Conservation (phyloP, 805 yeast genomes). For the Saturnispora sekii region DNA sequence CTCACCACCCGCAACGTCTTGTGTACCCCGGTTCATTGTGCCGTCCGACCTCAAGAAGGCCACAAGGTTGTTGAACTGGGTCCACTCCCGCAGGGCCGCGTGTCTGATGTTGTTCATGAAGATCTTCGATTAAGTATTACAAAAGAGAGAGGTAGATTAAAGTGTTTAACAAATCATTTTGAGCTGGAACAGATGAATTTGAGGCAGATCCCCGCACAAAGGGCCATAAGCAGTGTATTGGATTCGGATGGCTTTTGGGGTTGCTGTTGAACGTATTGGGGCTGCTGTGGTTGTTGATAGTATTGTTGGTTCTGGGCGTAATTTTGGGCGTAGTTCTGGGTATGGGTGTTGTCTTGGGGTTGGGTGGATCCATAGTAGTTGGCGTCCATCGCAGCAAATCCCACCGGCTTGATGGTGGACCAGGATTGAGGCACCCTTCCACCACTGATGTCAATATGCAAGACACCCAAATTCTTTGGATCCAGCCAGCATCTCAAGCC, state of each 20-base stretch:
- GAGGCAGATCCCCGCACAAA: conserved; percentile 3
- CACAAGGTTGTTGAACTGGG: not conserved
- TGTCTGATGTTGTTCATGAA: conserved; percentile 1
- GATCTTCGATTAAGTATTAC: not conserved
- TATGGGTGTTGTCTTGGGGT: conserved; percentile 16
- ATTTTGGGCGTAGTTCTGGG: conserved; percentile 8
- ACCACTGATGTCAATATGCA: conserved; percentile 54
- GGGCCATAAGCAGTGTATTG: not conserved
- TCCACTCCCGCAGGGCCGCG: not conserved
- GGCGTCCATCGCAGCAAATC: conserved; percentile 26
- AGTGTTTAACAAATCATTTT: not conserved
- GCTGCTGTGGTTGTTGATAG: conserved; percentile 26
- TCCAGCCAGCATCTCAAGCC: conserved; percentile 54
- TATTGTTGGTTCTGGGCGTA: conserved; percentile 21
- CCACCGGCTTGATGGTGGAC: conserved; percentile 24
- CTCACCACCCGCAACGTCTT: not conserved
- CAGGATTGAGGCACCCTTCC: conserved; percentile 35
- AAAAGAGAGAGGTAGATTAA: not conserved
- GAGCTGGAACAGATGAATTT: conserved; percentile 1
- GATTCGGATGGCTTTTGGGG: conserved; percentile 17
- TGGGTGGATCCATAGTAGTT: conserved; percentile 14
- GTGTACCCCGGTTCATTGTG: not conserved
- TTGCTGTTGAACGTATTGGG: conserved; percentile 21
- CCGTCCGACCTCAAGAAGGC: not conserved
- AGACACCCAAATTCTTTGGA: conserved; percentile 68